These are phyloP conservation scores for Globisporangium recalcitrans DNA, from an alignment of 352 stramenopile species.

Conservation along the genomic window DNA sequence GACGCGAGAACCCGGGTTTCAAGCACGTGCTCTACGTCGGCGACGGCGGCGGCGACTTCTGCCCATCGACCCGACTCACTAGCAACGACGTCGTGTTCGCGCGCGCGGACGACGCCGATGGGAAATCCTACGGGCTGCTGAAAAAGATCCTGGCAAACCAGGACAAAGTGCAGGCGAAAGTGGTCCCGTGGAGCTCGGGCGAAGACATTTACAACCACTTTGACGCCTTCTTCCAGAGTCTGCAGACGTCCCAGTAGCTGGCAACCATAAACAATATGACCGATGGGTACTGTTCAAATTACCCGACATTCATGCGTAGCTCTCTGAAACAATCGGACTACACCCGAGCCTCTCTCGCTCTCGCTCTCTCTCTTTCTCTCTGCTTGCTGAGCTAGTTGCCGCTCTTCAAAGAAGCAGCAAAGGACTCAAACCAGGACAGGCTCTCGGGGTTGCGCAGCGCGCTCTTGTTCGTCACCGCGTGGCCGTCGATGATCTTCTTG, in stretches of 20 bases:
- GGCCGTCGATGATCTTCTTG: slow-evolving; percentile 71
- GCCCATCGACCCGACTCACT: slow-evolving; percentile 41
- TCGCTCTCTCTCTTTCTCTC: background rate
- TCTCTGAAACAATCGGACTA: background rate
- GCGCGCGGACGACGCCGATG: slow-evolving; percentile 39
- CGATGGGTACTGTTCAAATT: background rate
- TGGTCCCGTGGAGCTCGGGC: slow-evolving; percentile 60
- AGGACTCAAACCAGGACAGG: slow-evolving; percentile 50
- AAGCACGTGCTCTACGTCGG: slow-evolving; percentile 64
- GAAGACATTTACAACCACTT: slow-evolving; percentile 60
- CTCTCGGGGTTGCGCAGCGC: slow-evolving; percentile 66
- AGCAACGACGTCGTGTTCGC: slow-evolving; percentile 57
- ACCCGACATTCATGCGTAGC: slow-evolving; percentile 1
- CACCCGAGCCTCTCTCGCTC: background rate
- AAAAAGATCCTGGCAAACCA: slow-evolving; percentile 35
- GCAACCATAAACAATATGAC: background rate
- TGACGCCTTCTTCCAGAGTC: slow-evolving; percentile 11
- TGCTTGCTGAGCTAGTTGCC: background rate
- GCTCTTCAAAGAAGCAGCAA: slow-evolving; percentile 27
- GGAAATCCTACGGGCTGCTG: slow-evolving; percentile 50
- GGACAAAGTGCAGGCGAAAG: slow-evolving; percentile 30
- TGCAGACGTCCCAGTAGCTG: background rate
- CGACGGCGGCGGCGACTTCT: slow-evolving; percentile 70
- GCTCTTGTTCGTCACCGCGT: slow-evolving; percentile 51
- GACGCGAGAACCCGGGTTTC: slow-evolving; percentile 20